These are phyloP conservation scores for Aspergillus homomorphus DNA, from an alignment of 495 filamentous ascomycete species.

Conservation along the genomic window DNA sequence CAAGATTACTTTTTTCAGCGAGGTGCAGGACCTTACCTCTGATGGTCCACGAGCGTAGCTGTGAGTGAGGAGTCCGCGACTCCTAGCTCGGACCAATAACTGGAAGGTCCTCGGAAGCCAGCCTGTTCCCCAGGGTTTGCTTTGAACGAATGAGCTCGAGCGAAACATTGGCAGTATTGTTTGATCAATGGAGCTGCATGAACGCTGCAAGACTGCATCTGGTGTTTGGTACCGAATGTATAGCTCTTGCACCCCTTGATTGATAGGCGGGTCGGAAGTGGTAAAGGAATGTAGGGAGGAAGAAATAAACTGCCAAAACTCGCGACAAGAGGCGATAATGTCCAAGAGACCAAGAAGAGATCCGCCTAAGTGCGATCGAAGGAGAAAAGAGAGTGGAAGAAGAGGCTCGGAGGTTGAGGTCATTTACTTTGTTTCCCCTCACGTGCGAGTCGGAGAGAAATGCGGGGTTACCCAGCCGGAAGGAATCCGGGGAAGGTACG, in stretches of 20 bases:
- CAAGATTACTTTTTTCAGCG: neutral
- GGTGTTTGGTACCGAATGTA: too few species aligned
- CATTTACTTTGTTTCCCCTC: slow-evolving; percentile 3
- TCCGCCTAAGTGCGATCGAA: too few species aligned
- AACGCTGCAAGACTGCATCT: too few species aligned
- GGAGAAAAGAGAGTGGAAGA: neutral
- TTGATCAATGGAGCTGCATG: neutral
- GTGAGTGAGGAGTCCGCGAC: slow-evolving; percentile 41
- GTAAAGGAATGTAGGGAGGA: too few species aligned
- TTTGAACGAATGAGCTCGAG: neutral
- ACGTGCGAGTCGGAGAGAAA: neutral
- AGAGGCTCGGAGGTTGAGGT: neutral
- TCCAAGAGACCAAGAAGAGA: neutral
- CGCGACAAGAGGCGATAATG: too few species aligned
- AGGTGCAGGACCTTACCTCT: slow-evolving; percentile 28
- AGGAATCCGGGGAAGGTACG: too few species aligned
- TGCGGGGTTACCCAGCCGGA: too few species aligned
- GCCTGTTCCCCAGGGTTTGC: neutral
- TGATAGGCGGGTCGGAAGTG: too few species aligned
- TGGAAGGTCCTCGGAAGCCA: neutral
- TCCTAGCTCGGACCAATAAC: neutral
- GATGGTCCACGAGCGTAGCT: slow-evolving; percentile 46
- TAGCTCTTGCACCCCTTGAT: neutral
- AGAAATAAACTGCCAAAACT: too few species aligned
- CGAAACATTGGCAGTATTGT: neutral